These are phyloP conservation scores for Rhodofomes roseus DNA, from an alignment of 1,284 basidiomycete species.

Conservation along the genomic window DNA sequence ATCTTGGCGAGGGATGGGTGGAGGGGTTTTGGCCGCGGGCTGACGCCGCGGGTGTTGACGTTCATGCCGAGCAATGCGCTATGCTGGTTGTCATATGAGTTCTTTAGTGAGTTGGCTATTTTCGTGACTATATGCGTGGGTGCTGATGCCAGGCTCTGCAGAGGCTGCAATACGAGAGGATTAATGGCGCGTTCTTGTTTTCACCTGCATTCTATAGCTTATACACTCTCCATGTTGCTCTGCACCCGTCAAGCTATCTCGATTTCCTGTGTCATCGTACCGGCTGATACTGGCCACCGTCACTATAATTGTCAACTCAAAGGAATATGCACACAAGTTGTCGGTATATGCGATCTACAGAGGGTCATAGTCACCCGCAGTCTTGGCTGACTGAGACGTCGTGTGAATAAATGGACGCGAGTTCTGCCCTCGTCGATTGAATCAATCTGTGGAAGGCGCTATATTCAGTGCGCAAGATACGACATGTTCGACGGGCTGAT, in stretches of 20 bases:
- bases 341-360: no score
- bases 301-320: not conserved
- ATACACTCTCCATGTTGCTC: constrained; percentile 1
- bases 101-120: constrained; percentile 84
- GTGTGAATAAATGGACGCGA: no score
- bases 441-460: no score
- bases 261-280: not conserved
- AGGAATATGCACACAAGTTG: no score
- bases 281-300: not conserved
- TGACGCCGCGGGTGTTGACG: constrained; percentile 90
- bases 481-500: no score
- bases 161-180: constrained; percentile 63
- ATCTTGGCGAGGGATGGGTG: constrained; percentile 86
- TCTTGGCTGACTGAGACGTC: no score
- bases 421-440: no score
- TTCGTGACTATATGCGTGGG: not conserved
- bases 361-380: no score
- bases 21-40: constrained; percentile 83
- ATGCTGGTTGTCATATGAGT: constrained; percentile 96
- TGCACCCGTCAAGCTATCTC: not conserved
- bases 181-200: constrained; percentile 4
- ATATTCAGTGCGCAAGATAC: no score
- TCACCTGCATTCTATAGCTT: not conserved
- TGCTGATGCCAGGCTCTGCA: constrained; percentile 28
- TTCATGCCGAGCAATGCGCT: constrained; percentile 97